Evolutionary conservation across 805 yeast genomes (phyloP), one percentile per base, ranked within the genome.

Genomic region (Metschnikowia similis): DNA sequence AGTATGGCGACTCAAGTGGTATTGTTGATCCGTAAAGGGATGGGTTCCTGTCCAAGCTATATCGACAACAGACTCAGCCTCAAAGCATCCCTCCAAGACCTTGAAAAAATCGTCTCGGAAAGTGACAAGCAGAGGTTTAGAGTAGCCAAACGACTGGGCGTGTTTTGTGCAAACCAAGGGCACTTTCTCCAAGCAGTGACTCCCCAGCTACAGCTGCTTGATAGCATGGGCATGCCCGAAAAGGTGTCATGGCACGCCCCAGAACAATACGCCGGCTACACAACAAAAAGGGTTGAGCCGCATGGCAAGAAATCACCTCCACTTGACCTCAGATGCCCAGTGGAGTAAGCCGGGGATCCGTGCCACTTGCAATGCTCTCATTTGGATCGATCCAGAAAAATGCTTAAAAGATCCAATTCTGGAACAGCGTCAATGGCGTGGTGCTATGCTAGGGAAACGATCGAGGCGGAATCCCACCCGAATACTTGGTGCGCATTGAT

Each of bases 101-200:
- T 94, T 3, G 59, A 70, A 39, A 60, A 80, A 16, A 76, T 89
- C 1, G 96, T 90, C 0, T 73, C 65, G 0, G 70, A 64, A 7
- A 87, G 91, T 59, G 82, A 77, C 48, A 92, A 92, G 67, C 75
- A 84, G 57, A 66, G 99, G 48, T 92, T 84, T 66, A 75, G 76
- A 32, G 52, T 90, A 10, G 69, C 65, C 9, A 48, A 48, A 5
- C 57, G 57, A 8, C 66, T 63, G 6, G 68, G 57, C 4, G 66
- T 5, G 1, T 28, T 63, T n/a, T 81, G 97, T 62, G 98, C 99
- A 3, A 84, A 85, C 47, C 99, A 94, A 66, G 99, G 99, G 4
- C 99, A 94, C 65, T 82, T 96, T 0, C 68, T 92, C 5, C 61
- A 65, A 34, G 50, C 58, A 0, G 71, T 83, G 0, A 76, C 70